Conservation (phyloP, 768 basidiomycete species). For the Tulasnella sp. region DNA sequence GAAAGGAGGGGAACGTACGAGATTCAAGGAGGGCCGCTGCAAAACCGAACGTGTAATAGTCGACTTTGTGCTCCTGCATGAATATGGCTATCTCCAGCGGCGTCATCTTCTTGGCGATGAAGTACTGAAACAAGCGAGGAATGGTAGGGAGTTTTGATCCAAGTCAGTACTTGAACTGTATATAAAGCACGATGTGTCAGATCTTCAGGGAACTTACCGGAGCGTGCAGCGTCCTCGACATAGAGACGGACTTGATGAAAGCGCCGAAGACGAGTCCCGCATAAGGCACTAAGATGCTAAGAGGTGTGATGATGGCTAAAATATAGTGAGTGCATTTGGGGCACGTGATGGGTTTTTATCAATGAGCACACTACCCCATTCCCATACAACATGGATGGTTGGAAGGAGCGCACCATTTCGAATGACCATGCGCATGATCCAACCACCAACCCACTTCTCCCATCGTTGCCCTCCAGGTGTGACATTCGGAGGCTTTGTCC, state of each 20-base stretch:
- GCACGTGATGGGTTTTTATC: neutral
- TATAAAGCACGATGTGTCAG: neutral
- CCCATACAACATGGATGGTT: no score
- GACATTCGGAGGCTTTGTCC: conserved; percentile 42
- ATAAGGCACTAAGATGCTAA: conserved; percentile 52
- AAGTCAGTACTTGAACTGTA: neutral
- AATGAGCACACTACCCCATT: no score
- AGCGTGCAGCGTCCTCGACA: conserved; percentile 54
- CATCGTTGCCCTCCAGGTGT: conserved; percentile 26
- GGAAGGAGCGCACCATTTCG: conserved; percentile 33
- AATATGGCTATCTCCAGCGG: conserved; percentile 56
- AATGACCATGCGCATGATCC: conserved; percentile 34
- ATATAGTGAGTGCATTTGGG: conserved; percentile 28
- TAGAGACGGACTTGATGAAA: conserved; percentile 54
- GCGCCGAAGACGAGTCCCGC: conserved; percentile 52
- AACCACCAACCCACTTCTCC: conserved; percentile 29
- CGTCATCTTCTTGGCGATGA: conserved; percentile 74
- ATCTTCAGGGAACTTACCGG: conserved; percentile 41
- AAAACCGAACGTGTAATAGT: conserved; percentile 73
- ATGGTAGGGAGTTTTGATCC: neutral
- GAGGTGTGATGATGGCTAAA: conserved; percentile 42
- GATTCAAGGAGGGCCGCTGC: conserved; percentile 69
- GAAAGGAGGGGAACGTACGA: neutral
- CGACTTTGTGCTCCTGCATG: conserved; percentile 84
- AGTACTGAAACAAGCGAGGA: conserved; percentile 44